Base-by-base conservation (phyloP, 1,284 basidiomycete genomes). In the Lentinus polychrous region DNA sequence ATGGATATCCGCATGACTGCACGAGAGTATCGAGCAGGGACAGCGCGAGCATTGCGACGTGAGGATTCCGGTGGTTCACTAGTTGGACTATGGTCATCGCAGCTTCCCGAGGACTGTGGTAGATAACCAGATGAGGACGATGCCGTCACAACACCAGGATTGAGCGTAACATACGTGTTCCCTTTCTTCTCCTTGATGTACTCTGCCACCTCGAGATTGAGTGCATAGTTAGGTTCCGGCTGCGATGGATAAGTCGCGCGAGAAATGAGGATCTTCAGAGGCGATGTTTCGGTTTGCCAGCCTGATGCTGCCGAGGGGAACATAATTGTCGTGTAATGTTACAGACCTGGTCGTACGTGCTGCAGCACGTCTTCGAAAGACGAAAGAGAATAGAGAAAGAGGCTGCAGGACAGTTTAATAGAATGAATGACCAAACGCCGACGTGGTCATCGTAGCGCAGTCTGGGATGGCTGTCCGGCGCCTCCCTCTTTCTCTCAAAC, bases 151-250 rank as follows among this genome's bases (percentile, higher is more conserved):
- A 11, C 34, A 46, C 24, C 27, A 34, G 44, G 7, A 14, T 37
- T 6, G 4, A 12, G 46, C 36, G 20, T 4, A 35, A 74, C 89
- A 57, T 68, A 94, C 90, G 81, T 93, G 72, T 99, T 99, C 0
- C 94, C 94, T 69, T 98, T 98, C 74, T 97, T 98, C 56, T 75
- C 74, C 66, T 95, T 96, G 69, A 99, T 84, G 60, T 87, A 82
- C 57, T 95, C 93, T 24, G 93, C 92, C 40, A 99, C 83, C 67
- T 98, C 94, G 55, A 99, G 78, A 67, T 97, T 92, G 40, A 90
- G 73, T 0, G 91, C 86, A 69, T 95, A 89, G 67, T 98, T 96
- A 15, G 94, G 91, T 63, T 94, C 90, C 52, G 80, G 79, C 11
- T 92, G 73, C 18, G 84, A 81, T 1, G 94, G 89, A 58, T 95